phyloP scores from a whole-genome alignment of 2,329 filamentous ascomycete species.

The Penicillium vulpinum region DNA sequence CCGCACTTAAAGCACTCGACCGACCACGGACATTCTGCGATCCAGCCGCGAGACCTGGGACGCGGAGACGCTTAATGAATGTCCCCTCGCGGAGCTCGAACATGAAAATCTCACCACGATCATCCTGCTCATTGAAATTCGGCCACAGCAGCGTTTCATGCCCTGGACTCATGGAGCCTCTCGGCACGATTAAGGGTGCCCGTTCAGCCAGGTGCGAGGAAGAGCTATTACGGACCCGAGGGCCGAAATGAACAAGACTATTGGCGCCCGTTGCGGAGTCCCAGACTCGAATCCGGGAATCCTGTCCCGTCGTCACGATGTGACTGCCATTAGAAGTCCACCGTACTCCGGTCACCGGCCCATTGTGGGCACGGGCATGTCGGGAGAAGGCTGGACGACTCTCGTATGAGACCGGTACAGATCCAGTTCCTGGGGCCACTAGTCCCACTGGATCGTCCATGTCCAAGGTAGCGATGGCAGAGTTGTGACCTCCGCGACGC shows the following conservation, averaged over 20 bases:
- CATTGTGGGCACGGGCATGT: conserved; percentile 67
- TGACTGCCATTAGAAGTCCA: conserved; percentile 81
- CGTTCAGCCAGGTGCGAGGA: conserved; percentile 60
- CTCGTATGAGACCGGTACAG: conserved; percentile 27
- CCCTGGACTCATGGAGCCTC: conserved; percentile 55
- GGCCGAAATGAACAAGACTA: conserved; percentile 84
- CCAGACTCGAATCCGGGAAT: conserved; percentile 85
- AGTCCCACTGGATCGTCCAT: conserved; percentile 79
- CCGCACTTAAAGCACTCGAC: conserved; percentile 52
- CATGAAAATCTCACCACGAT: conserved; percentile 67
- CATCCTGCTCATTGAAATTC: conserved; percentile 70
- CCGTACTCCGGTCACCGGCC: conserved; percentile 77
- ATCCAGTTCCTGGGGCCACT: conserved; percentile 38
- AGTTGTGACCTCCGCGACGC: conserved; percentile 65
- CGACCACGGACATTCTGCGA: conserved; percentile 41
- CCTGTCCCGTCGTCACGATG: conserved; percentile 78
- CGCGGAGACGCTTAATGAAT: conserved; percentile 68
- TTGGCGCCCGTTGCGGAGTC: conserved; percentile 77
- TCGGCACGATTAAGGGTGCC: conserved; percentile 64
- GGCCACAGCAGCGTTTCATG: conserved; percentile 76
- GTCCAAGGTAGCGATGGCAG: conserved; percentile 74
- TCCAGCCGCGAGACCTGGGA: conserved; percentile 55
- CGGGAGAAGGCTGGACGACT: conserved; percentile 46
- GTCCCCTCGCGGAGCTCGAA: conserved; percentile 78
- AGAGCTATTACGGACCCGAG: conserved; percentile 70